Evolutionary conservation across 371 early-diverging fungal genomes (phyloP).

Genomic region (Capillidium rhysosporum): DNA sequence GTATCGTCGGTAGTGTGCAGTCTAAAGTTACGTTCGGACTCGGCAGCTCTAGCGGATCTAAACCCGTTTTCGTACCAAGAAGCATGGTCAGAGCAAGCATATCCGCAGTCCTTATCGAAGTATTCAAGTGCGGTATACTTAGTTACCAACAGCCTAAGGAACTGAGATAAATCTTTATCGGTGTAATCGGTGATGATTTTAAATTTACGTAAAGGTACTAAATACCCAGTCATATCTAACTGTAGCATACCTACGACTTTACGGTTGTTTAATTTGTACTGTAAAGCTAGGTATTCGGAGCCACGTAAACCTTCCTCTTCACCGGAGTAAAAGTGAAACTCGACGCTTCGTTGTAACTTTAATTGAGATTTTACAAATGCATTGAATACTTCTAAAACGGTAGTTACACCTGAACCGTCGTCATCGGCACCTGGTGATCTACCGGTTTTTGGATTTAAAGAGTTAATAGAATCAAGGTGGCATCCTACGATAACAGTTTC

Average conservation of each 20-base stretch:
- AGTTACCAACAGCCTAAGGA: conserved; percentile 26
- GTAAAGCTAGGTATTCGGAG: conserved; percentile 55
- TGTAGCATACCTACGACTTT: conserved; percentile 57
- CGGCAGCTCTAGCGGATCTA: conserved; percentile 63
- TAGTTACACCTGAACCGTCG: conserved; percentile 73
- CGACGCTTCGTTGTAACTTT: conserved; percentile 59
- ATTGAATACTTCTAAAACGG: conserved; percentile 72
- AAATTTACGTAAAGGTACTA: conserved; percentile 32
- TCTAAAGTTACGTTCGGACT: conserved; percentile 25
- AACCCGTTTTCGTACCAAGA: conserved; percentile 73
- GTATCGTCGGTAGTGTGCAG: conserved; percentile 57
- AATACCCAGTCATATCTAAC: conserved; percentile 65
- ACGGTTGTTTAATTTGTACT: conserved; percentile 31
- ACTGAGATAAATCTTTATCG: conserved; percentile 36
- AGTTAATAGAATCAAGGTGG: conserved; percentile 78
- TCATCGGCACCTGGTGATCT: conserved; percentile 70
- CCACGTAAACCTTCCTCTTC: conserved; percentile 84
- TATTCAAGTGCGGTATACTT: conserved; percentile 7
- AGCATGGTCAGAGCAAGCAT: conserved; percentile 66
- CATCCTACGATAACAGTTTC: conserved; percentile 66
- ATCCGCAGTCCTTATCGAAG: conserved; percentile 35
- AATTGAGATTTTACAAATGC: conserved; percentile 42
- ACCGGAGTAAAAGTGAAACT: conserved; percentile 90
- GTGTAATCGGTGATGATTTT: conserved; percentile 67
- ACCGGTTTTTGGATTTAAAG: conserved; percentile 57